phyloP scores from a whole-genome alignment of 1,284 basidiomycete genomes.

The Athelia psychrophila region DNA sequence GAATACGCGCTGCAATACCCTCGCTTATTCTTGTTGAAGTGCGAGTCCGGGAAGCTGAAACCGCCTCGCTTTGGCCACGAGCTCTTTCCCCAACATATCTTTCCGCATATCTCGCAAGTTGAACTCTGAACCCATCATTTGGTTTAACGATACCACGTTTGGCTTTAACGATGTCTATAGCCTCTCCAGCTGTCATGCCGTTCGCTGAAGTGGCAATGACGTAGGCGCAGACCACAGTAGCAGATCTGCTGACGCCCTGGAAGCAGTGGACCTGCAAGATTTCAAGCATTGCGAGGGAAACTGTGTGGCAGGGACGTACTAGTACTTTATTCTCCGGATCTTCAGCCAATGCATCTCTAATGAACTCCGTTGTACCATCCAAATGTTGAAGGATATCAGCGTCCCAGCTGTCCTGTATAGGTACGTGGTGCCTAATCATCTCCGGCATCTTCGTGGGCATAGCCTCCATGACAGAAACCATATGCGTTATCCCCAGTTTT shows the following conservation, averaged over 20 bases:
- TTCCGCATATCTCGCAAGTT: constrained; percentile 50
- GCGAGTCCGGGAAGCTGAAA: constrained; percentile 2
- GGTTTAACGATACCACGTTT: constrained; percentile 60
- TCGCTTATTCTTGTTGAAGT: constrained; percentile 17
- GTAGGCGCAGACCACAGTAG: constrained; percentile 82
- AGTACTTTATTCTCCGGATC: constrained; percentile 56
- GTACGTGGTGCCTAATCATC: constrained; percentile 49
- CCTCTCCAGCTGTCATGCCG: constrained; percentile 49
- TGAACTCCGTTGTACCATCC: constrained; percentile 62
- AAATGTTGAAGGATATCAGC: constrained; percentile 58
- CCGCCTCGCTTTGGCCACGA: not conserved
- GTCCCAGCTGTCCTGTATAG: constrained; percentile 50
- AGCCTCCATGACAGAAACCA: constrained; percentile 58
- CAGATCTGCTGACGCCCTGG: constrained; percentile 78
- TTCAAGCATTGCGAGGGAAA: constrained; percentile 14
- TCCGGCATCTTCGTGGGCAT: constrained; percentile 45
- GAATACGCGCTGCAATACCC: constrained; percentile 25
- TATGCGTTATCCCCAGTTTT: constrained; percentile 64
- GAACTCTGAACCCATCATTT: constrained; percentile 62
- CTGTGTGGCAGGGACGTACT: constrained; percentile 39
- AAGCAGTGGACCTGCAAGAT: constrained; percentile 66
- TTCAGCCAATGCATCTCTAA: constrained; percentile 51
- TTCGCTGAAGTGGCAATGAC: constrained; percentile 57
- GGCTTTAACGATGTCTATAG: constrained; percentile 52
- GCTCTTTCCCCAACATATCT: constrained; percentile 26